Conservation (phyloP, 192 early-diverging fungal genomes). For the Rhizophagus clarus region DNA sequence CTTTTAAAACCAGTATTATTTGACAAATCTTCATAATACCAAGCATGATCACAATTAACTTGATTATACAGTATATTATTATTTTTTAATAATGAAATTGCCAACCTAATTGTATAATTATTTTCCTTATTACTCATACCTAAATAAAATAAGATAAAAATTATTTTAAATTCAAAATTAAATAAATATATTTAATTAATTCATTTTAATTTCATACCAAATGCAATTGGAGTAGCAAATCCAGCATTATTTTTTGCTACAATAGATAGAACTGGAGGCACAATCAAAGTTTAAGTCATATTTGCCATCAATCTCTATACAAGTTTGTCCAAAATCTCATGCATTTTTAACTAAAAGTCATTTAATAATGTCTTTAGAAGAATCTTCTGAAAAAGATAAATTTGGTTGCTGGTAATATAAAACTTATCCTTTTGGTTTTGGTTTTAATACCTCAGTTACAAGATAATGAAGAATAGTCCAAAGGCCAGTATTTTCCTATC, state of each 20-base stretch:
- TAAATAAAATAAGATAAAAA: no score
- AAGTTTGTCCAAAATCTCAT: neutral
- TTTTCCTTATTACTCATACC: no score
- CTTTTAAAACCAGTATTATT: neutral
- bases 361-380: neutral
- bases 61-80: neutral
- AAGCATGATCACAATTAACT: neutral
- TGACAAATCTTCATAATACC: neutral
- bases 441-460: neutral
- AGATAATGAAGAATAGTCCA: conserved; percentile 17
- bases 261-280: neutral
- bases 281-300: neutral
- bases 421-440: neutral
- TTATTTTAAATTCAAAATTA: no score
- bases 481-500: neutral
- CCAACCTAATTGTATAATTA: neutral
- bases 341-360: neutral
- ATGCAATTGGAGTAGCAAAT: neutral
- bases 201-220: neutral
- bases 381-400: neutral
- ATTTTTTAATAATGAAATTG: neutral
- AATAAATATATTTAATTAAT: no score
- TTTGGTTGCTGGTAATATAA: neutral
- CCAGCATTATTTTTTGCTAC: neutral
- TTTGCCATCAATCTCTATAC: neutral